These are phyloP conservation scores for Sclerotinia nivalis DNA, from an alignment of 2,329 filamentous ascomycete species.

Conservation along the genomic window DNA sequence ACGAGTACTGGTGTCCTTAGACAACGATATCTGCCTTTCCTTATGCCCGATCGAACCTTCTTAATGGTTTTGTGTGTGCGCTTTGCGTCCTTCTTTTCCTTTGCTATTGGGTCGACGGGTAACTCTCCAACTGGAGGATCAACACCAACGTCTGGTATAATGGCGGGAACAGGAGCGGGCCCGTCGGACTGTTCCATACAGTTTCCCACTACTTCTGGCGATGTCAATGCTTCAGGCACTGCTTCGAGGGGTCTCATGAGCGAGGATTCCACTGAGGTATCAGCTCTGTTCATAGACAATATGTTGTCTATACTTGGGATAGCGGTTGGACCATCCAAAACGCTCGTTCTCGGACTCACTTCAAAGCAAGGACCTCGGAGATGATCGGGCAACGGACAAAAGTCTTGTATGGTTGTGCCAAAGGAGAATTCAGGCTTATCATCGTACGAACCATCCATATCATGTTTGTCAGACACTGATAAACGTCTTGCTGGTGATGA, in stretches of 20 bases:
- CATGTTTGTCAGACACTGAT: background rate
- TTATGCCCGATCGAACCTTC: conserved; percentile 19
- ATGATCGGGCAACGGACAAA: conserved; percentile 3
- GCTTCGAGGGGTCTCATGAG: background rate
- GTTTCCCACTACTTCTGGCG: background rate
- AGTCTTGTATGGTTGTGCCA: conserved; percentile 19
- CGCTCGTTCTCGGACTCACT: conserved; percentile 20
- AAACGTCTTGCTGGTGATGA: conserved; percentile 7
- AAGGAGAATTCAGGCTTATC: conserved; percentile 8
- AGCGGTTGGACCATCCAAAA: conserved; percentile 4
- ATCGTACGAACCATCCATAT: conserved; percentile 19
- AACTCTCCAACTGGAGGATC: background rate
- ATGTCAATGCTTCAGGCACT: background rate
- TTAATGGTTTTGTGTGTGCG: conserved; percentile 17
- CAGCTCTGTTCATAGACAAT: conserved; percentile 15
- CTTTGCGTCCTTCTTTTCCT: conserved; percentile 11
- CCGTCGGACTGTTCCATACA: conserved; percentile 19
- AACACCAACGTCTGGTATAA: conserved; percentile 12
- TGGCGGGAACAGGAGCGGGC: conserved; percentile 3
- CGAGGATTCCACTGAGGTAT: background rate
- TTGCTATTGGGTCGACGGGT: background rate
- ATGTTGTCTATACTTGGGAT: conserved; percentile 1
- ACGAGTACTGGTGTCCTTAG: conserved; percentile 27
- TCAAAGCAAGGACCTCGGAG: conserved; percentile 19
- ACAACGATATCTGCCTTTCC: conserved; percentile 17